Conservation (phyloP, 148 eudicot species). For the Rhododendron molle region DNA sequence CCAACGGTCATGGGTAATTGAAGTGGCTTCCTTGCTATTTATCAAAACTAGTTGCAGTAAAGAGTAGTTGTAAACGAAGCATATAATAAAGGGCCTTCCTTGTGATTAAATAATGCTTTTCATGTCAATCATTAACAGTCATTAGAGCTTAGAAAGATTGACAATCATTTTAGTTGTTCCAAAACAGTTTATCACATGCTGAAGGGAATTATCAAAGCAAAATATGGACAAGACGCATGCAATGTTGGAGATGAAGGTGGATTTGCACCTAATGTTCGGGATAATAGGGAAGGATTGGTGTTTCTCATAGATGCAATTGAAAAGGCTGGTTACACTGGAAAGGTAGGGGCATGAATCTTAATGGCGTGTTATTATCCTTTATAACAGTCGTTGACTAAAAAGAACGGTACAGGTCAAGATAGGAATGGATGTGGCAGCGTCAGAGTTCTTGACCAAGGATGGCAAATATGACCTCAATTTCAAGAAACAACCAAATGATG, state of each 20-base stretch:
- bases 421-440: constrained; percentile 99
- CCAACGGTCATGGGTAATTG: background rate
- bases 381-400: constrained; percentile 8
- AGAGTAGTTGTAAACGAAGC: background rate
- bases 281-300: constrained; percentile 83
- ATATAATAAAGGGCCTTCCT: background rate
- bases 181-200: constrained; percentile 76
- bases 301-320: constrained; percentile 96
- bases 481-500: constrained; percentile 97
- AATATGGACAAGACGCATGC: constrained; percentile 99
- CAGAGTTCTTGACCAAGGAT: constrained; percentile 89
- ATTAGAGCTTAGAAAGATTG: background rate
- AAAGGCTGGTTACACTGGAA: constrained; percentile 96
- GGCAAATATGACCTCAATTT: constrained; percentile 91
- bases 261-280: constrained; percentile 98
- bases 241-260: constrained; percentile 99
- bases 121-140: background rate
- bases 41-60: background rate
- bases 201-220: constrained; percentile 92
- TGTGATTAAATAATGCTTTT: background rate
- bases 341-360: constrained; percentile 38
- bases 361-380: background rate
- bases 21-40: background rate
- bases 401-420: constrained; percentile 73
- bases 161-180: background rate